Conservation (phyloP, 2,329 filamentous ascomycete species). For the Arthrobotrys sinensis region DNA sequence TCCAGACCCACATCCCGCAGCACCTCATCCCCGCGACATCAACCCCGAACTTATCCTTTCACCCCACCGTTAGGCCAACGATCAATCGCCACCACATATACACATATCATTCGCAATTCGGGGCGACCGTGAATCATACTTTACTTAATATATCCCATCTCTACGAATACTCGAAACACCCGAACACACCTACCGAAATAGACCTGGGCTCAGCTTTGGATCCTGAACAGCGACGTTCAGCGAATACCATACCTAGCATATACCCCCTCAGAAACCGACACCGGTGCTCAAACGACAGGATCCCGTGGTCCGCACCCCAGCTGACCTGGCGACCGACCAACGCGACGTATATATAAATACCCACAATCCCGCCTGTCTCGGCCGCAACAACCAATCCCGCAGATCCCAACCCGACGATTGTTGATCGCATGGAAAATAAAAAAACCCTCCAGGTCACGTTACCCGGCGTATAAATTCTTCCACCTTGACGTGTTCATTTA, state of each 20-base stretch:
- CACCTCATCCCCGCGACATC: neutral
- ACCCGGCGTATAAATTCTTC: neutral
- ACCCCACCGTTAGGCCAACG: neutral
- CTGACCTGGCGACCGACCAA: no score
- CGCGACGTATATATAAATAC: neutral
- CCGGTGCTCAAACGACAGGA: no score
- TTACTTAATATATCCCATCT: neutral
- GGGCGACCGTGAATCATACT: no score
- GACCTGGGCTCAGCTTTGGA: neutral
- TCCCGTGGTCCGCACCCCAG: no score
- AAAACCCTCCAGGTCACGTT: neutral
- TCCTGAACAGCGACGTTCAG: neutral
- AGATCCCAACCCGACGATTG: neutral
- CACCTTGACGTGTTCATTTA: no score
- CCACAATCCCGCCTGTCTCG: no score
- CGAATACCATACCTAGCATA: neutral
- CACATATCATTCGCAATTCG: neutral
- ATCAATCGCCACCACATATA: neutral
- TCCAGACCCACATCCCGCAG: constrained; percentile 20
- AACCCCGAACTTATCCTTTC: constrained; percentile 2
- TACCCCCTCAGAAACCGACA: no score
- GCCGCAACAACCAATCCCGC: neutral
- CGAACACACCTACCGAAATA: neutral
- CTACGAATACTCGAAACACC: constrained; percentile 1
- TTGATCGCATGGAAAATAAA: neutral